Evolutionary conservation across 306 rosid species (phyloP).

Genomic region (Quercus parvula): DNA sequence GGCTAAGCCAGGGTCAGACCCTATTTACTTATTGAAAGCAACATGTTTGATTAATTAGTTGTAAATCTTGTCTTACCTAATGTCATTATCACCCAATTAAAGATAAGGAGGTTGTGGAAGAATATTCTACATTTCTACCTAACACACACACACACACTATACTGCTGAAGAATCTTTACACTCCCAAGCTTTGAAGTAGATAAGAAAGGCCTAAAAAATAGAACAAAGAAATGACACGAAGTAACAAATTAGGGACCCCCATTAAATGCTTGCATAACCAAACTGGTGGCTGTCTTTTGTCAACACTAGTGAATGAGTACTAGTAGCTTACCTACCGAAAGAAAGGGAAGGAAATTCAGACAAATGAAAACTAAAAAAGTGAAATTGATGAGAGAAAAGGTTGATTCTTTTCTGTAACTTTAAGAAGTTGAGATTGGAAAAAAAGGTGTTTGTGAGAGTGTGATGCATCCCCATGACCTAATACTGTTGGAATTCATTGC

Average conservation of each 20-base stretch:
- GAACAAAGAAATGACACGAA: neutral
- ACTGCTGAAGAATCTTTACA: neutral
- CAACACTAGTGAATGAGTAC: neutral
- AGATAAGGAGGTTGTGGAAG: neutral
- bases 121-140: constrained; percentile 15
- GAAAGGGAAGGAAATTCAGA: neutral
- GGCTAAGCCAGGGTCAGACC: constrained; percentile 8
- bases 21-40: neutral
- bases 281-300: neutral
- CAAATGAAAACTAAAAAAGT: neutral
- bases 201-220: neutral
- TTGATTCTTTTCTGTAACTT: neutral
- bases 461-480: constrained; percentile 2
- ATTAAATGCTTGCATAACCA: neutral
- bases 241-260: neutral
- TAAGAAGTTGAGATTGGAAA: neutral
- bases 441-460: constrained; percentile 1
- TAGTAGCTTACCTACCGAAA: constrained; percentile 11
- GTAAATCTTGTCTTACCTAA: constrained; percentile 14
- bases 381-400: neutral
- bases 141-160: neutral
- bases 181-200: neutral
- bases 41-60: neutral
- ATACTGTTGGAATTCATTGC: neutral
- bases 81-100: constrained; percentile 5